Percentiles rank a stretch among this genome's conserved stretches.
Evolutionary conservation across 2,329 filamentous ascomycete genomes (phyloP).

Genomic region (Fusarium circinatum): DNA sequence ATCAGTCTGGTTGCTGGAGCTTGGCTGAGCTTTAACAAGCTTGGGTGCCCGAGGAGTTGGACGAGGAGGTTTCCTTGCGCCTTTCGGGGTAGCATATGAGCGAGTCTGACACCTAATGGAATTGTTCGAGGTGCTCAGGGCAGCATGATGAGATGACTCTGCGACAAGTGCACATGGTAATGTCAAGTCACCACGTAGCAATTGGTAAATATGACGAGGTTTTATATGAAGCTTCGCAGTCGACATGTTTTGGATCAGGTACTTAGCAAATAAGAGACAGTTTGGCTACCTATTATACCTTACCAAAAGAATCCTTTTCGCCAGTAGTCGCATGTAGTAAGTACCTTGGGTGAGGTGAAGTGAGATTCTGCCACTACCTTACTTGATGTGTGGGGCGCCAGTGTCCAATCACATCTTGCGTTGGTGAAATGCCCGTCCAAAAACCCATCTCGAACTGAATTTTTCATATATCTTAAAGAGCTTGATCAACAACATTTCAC

Average conservation of each 20-base stretch:
- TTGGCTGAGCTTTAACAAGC: neutral
- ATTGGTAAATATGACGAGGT: slow-evolving; percentile 1
- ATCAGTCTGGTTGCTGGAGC: neutral
- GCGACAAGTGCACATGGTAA: neutral
- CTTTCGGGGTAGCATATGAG: slow-evolving; percentile 30
- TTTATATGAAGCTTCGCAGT: slow-evolving; percentile 12
- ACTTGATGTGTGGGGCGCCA: neutral
- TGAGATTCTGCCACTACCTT: slow-evolving; percentile 22
- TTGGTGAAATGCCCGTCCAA: slow-evolving; percentile 24
- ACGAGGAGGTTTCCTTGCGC: slow-evolving; percentile 6
- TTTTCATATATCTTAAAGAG: slow-evolving; percentile 26
- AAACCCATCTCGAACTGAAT: slow-evolving; percentile 32
- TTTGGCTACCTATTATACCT: neutral
- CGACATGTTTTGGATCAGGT: neutral
- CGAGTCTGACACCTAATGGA: slow-evolving; percentile 18
- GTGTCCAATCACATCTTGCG: slow-evolving; percentile 34
- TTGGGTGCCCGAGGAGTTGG: slow-evolving; percentile 23
- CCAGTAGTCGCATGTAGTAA: neutral
- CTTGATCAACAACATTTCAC: slow-evolving; percentile 27
- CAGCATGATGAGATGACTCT: neutral
- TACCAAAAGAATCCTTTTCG: neutral
- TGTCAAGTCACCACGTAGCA: slow-evolving; percentile 12
- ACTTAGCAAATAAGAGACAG: neutral
- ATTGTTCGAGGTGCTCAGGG: neutral
- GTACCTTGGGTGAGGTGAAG: neutral